A percentile compares a stretch with the other conserved stretches of the same genome.
phyloP scores from a whole-genome alignment of 306 rosid genomes.

The Vigna reflexopilosa region DNA sequence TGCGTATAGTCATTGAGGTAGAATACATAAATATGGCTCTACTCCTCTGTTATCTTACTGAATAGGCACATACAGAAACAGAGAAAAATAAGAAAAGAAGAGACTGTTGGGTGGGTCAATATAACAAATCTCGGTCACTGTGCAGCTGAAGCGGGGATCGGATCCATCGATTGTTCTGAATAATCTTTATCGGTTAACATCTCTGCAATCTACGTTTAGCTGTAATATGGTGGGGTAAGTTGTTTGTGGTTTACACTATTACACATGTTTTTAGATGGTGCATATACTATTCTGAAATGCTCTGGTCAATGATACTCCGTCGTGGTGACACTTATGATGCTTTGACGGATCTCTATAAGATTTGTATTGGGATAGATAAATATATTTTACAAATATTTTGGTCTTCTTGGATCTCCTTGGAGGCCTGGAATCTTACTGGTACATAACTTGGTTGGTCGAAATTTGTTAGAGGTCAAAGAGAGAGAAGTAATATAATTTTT shows the following conservation, averaged over 20 bases:
- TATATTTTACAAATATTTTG: conserved; percentile 32
- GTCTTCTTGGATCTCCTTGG: neutral
- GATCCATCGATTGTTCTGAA: conserved; percentile 85
- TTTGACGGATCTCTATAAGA: conserved; percentile 3
- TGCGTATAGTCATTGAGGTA: conserved; percentile 97
- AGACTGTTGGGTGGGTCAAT: neutral
- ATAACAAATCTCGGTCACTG: conserved; percentile 35
- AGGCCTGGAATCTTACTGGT: neutral
- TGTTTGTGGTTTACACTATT: conserved; percentile 28
- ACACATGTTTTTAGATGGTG: neutral
- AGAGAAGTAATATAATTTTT: too few species aligned
- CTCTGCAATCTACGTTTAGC: conserved; percentile 88
- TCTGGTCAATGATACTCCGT: conserved; percentile 31
- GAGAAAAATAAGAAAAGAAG: neutral
- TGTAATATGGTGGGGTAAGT: conserved; percentile 99
- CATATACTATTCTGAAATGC: conserved; percentile 3
- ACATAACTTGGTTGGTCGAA: neutral
- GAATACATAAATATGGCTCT: conserved; percentile 22
- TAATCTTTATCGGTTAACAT: conserved; percentile 86
- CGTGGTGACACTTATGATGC: neutral
- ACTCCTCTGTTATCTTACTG: conserved; percentile 14
- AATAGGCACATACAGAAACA: neutral
- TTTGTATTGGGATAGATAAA: conserved; percentile 30
- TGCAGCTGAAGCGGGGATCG: conserved; percentile 93
- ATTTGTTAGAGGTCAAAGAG: neutral